phyloP scores from a whole-genome alignment of 148 eudicot genomes.

The Suaeda aralocaspica region DNA sequence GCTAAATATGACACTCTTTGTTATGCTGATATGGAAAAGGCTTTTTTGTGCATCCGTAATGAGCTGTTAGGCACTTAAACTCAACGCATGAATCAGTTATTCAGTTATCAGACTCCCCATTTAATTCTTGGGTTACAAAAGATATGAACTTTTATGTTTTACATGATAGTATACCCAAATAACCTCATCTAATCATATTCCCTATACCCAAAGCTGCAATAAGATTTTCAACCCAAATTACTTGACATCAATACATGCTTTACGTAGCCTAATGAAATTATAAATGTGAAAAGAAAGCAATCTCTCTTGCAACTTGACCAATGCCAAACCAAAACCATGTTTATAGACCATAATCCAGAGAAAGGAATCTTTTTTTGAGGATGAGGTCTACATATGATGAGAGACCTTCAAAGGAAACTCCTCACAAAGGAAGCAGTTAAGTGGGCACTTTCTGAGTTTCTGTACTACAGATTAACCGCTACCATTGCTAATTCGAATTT shows the following conservation, averaged over 20 bases:
- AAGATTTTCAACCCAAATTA: not conserved
- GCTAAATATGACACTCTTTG: conserved; percentile 19
- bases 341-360: not conserved
- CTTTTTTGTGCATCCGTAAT: not conserved
- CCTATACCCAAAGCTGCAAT: not conserved
- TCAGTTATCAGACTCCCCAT: not conserved
- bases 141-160: not conserved
- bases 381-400: not conserved
- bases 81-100: not conserved
- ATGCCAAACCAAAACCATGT: not conserved
- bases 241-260: not conserved
- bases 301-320: not conserved
- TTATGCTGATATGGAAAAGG: not conserved
- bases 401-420: not conserved
- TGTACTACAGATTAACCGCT: not conserved
- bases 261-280: not conserved
- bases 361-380: not conserved
- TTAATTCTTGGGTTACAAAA: not conserved
- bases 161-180: not conserved
- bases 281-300: no score
- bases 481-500: not conserved
- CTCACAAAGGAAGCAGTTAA: not conserved
- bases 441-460: not conserved
- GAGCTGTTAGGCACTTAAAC: not conserved
- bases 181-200: not conserved